Percentiles rank a stretch among this genome's conserved stretches.
phyloP scores from a whole-genome alignment of 345 rosid genomes.

The Limnanthes douglasii region DNA sequence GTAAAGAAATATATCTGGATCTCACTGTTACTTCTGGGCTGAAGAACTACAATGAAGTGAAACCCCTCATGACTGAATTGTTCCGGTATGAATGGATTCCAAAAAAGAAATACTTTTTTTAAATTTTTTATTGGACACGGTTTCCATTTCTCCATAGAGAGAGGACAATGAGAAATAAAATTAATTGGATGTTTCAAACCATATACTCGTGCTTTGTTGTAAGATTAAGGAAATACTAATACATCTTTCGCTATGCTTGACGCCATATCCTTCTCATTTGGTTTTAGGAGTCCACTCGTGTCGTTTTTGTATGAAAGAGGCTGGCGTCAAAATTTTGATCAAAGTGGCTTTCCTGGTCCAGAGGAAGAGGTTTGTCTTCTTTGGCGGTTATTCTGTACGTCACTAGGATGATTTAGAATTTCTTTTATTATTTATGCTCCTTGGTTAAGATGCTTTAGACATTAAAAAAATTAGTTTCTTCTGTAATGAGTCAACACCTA shows the following conservation, averaged over 20 bases:
- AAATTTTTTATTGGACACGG: no score
- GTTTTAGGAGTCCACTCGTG: slow-evolving; percentile 75
- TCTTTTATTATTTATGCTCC: neutral
- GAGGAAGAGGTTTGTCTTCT: slow-evolving; percentile 64
- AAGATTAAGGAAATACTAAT: neutral
- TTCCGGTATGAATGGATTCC: slow-evolving; percentile 38
- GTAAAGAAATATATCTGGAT: slow-evolving; percentile 70
- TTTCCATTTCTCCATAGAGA: neutral
- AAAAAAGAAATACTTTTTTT: no score
- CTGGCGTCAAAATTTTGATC: slow-evolving; percentile 76
- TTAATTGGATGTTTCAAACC: neutral
- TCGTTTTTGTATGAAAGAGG: slow-evolving; percentile 92
- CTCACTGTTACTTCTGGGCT: slow-evolving; percentile 66
- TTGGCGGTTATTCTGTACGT: slow-evolving; percentile 2
- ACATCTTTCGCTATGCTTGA: slow-evolving; percentile 4
- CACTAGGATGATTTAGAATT: neutral
- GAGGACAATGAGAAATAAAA: neutral
- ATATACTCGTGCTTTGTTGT: neutral
- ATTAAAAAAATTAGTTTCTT: no score
- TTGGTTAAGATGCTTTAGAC: neutral
- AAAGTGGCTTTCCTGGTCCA: slow-evolving; percentile 88
- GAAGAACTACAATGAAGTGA: slow-evolving; percentile 50
- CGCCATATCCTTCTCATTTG: slow-evolving; percentile 5
- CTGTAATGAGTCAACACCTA: no score
- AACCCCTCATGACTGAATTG: slow-evolving; percentile 56